Percentiles rank a stretch among this genome's conserved stretches.
These are phyloP conservation scores for Rhododendron mucronatum DNA, from an alignment of 148 eudicot species.

Conservation along the genomic window DNA sequence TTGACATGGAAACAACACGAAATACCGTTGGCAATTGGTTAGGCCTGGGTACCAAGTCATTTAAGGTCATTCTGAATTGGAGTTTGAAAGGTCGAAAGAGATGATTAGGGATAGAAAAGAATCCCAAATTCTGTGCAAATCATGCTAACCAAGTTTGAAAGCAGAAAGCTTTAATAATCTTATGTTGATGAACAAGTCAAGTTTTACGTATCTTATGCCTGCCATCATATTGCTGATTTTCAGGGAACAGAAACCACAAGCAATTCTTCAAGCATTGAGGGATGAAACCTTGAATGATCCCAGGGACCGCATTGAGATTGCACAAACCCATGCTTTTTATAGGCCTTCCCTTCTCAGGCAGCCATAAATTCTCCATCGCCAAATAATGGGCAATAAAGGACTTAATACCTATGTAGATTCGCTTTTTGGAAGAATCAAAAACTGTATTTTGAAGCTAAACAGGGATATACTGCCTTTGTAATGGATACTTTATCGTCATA, in stretches of 20 bases:
- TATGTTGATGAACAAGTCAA: background rate
- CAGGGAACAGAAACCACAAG: constrained; percentile 73
- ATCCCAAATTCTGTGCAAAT: background rate
- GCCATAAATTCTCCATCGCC: constrained; percentile 19
- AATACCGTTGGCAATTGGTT: background rate
- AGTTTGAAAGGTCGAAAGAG: background rate
- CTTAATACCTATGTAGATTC: background rate
- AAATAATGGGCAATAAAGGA: constrained; percentile 6
- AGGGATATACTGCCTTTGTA: background rate
- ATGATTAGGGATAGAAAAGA: background rate
- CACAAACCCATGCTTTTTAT: constrained; percentile 82
- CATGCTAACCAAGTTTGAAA: background rate
- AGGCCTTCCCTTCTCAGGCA: constrained; percentile 84
- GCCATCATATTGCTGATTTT: background rate
- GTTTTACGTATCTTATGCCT: background rate
- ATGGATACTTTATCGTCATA: background rate
- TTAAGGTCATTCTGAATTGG: background rate
- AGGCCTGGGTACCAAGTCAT: background rate
- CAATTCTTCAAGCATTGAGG: constrained; percentile 80
- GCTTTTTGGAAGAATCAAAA: constrained; percentile 2
- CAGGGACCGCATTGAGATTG: constrained; percentile 83
- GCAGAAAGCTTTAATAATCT: background rate
- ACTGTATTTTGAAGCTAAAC: constrained; percentile 7
- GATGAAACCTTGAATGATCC: constrained; percentile 97
- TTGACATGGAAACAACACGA: background rate